phyloP scores from a whole-genome alignment of 139 green algal genomes.

The Choricystis sp. region DNA sequence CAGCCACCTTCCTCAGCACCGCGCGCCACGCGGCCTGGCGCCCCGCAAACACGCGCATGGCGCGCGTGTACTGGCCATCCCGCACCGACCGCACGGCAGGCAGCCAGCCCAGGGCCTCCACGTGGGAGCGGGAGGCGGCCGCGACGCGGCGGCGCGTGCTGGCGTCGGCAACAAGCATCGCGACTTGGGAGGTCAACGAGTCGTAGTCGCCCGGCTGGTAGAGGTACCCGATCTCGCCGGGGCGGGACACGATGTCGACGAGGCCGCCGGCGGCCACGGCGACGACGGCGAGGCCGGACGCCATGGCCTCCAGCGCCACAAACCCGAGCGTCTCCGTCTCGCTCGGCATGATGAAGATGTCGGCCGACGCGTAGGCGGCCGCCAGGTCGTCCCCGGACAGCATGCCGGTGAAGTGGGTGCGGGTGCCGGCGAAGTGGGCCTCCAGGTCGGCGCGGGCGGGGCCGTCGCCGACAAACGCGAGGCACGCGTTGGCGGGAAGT shows the following conservation, averaged over 20 bases:
- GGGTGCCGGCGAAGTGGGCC: constrained; percentile 18
- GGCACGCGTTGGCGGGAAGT: constrained; percentile 29
- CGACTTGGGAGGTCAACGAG: constrained; percentile 12
- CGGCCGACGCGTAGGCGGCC: constrained; percentile 72
- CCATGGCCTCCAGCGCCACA: constrained; percentile 96
- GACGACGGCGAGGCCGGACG: constrained; percentile 72
- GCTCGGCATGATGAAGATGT: constrained; percentile 93
- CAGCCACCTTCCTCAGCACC: neutral
- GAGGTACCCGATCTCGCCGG: constrained; percentile 42
- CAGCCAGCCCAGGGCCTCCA: constrained; percentile 32
- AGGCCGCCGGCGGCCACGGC: constrained; percentile 78
- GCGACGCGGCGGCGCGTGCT: constrained; percentile 13
- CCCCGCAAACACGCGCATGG: constrained; percentile 13
- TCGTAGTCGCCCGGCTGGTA: constrained; percentile 35
- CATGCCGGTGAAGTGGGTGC: constrained; percentile 36
- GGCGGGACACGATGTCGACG: constrained; percentile 65
- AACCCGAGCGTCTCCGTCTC: constrained; percentile 92
- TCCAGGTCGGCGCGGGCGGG: constrained; percentile 58
- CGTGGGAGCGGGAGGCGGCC: constrained; percentile 6
- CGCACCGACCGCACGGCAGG: constrained; percentile 34
- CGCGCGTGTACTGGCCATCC: constrained; percentile 42
- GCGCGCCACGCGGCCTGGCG: too few species aligned
- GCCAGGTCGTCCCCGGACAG: constrained; percentile 76
- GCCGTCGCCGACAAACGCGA: constrained; percentile 91
- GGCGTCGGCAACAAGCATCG: constrained; percentile 10